Evolutionary conservation across 139 green algal species (phyloP).

Genomic region (Chlorella sp.): DNA sequence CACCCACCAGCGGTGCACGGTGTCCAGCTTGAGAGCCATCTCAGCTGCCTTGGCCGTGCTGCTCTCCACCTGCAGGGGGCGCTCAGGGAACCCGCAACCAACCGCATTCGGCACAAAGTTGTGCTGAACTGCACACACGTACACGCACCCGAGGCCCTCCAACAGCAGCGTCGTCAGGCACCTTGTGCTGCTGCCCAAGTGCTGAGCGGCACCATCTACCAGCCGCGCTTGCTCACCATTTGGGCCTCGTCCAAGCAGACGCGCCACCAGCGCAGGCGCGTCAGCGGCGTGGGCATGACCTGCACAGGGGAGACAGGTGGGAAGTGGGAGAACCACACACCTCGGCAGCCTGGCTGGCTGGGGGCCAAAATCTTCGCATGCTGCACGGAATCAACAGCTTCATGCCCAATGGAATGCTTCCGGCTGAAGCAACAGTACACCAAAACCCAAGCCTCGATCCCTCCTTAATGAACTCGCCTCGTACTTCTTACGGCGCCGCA

Average conservation of each 20-base stretch:
- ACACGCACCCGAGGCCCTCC: too few species aligned
- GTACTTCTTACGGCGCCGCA: constrained; percentile 53
- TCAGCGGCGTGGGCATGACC: constrained; percentile 88
- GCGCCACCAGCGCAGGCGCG: constrained; percentile 86
- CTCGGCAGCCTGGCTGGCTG: too few species aligned
- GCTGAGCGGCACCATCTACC: background rate
- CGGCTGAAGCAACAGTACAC: background rate
- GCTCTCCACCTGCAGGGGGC: constrained; percentile 63
- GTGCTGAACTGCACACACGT: background rate
- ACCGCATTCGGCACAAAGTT: too few species aligned
- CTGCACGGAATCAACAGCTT: background rate
- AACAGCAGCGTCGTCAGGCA: too few species aligned
- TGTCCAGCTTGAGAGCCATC: constrained; percentile 75
- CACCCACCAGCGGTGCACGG: constrained; percentile 52
- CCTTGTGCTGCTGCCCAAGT: too few species aligned
- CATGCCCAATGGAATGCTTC: too few species aligned
- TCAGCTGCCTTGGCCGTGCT: constrained; percentile 71
- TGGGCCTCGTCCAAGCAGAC: constrained; percentile 94
- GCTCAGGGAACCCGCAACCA: too few species aligned
- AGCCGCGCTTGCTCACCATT: constrained; percentile 50
- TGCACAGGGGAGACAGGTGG: constrained; percentile 6
- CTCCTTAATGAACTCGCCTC: constrained; percentile 10
- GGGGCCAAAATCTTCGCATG: background rate
- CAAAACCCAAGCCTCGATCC: background rate
- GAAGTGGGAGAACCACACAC: too few species aligned